A percentile compares a stretch with the other conserved stretches of the same genome.
Evolutionary conservation across 805 yeast genomes (phyloP).

Genomic region (Barnettozyma californica): DNA sequence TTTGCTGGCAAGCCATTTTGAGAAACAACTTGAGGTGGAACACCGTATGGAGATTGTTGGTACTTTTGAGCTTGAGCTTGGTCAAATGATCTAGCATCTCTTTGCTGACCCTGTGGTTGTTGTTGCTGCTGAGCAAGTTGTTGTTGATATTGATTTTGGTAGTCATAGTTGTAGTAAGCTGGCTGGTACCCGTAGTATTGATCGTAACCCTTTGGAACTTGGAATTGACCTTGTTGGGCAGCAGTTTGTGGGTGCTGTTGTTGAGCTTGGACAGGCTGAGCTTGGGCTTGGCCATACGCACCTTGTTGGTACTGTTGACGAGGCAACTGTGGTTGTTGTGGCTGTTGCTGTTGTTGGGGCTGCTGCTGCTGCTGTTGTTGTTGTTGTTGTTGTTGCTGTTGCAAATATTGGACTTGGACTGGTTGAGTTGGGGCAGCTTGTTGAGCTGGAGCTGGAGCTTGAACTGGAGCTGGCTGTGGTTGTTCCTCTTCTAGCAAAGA

Average conservation of each 20-base stretch:
- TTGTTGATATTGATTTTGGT: conserved; percentile 11
- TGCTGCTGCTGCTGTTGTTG: conserved; percentile 17
- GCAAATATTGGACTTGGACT: conserved; percentile 1
- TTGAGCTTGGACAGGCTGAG: conserved; percentile 17
- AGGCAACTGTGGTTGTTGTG: conserved; percentile 16
- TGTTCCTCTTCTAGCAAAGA: conserved; percentile 37
- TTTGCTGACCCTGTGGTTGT: conserved; percentile 5
- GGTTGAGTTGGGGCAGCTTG: conserved; percentile 5
- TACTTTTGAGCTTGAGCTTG: conserved; percentile 19
- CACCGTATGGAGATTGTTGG: conserved; percentile 25
- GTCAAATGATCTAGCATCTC: conserved; percentile 9
- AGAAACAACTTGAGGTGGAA: conserved; percentile 22
- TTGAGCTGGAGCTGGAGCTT: conserved; percentile 19
- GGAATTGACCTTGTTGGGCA: conserved; percentile 10
- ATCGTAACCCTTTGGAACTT: conserved; percentile 30
- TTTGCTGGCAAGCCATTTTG: conserved; percentile 9
- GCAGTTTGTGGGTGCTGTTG: conserved; percentile 21
- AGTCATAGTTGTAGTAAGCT: conserved; percentile 8
- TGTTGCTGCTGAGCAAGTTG: conserved; percentile 11
- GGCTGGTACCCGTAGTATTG: conserved; percentile 22
- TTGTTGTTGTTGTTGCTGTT: conserved; percentile 2
- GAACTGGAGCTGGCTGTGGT: conserved; percentile 15
- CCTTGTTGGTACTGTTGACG: conserved; percentile 8
- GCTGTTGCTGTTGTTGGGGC: conserved; percentile 16
- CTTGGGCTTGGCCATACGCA: conserved; percentile 6